Percentiles rank a stretch among this genome's conserved stretches.
phyloP scores from a whole-genome alignment of 345 rosid species.

The Gossypium ekmanianum region DNA sequence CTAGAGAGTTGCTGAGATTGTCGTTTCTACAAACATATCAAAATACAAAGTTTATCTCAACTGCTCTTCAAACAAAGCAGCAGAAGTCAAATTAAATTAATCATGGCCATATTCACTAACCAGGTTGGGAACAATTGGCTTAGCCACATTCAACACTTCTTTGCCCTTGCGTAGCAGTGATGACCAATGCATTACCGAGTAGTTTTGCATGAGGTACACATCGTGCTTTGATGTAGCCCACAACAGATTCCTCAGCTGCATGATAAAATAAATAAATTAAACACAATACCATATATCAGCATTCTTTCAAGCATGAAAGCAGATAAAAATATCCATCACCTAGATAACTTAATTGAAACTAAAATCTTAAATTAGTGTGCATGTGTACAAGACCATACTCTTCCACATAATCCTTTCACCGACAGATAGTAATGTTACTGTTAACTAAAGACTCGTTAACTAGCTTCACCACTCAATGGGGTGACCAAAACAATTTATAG shows the following conservation, averaged over 20 bases:
- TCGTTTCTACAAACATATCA: conserved; percentile 35
- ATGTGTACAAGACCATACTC: too few relatives aligned
- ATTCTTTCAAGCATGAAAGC: too few relatives aligned
- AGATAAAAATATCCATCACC: too few relatives aligned
- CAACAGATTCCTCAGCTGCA: conserved; percentile 79
- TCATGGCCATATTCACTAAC: neutral
- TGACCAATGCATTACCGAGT: conserved; percentile 92
- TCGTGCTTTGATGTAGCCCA: conserved; percentile 93
- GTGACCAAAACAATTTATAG: too few relatives aligned
- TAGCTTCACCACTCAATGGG: too few relatives aligned
- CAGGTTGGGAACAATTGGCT: neutral
- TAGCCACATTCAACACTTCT: neutral
- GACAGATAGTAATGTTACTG: too few relatives aligned
- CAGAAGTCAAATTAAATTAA: neutral
- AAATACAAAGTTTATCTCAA: neutral
- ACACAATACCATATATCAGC: neutral
- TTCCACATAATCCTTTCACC: too few relatives aligned
- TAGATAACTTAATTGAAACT: too few relatives aligned
- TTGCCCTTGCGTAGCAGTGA: conserved; percentile 31
- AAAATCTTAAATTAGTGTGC: too few relatives aligned
- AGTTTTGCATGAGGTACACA: conserved; percentile 80
- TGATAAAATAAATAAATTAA: conserved; percentile 5
- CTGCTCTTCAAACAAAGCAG: neutral
- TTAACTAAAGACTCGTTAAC: too few relatives aligned
- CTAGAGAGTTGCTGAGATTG: conserved; percentile 54